Conservation (phyloP, 495 filamentous ascomycete genomes). For the Talaromyces thailandensis region DNA sequence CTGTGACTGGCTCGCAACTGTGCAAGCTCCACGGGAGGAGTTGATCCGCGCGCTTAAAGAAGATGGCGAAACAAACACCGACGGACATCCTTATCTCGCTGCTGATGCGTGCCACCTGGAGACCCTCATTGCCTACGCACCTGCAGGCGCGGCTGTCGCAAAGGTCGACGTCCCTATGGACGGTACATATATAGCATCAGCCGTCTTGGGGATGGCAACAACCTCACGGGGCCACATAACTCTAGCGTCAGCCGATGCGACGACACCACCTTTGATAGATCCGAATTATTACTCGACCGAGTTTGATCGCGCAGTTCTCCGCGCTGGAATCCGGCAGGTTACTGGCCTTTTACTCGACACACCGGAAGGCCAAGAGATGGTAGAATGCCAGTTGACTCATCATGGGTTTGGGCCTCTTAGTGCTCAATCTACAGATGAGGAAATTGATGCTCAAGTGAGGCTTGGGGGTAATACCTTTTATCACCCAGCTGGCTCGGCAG, state of each 20-base stretch:
- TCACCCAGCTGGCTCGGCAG: constrained; percentile 39
- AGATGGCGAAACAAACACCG: neutral
- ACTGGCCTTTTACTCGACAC: constrained; percentile 5
- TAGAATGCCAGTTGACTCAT: constrained; percentile 10
- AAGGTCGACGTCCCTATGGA: neutral
- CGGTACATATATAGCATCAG: neutral
- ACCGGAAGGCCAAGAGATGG: constrained; percentile 1
- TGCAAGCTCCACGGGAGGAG: neutral
- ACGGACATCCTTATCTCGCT: neutral
- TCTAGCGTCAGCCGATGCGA: constrained; percentile 12
- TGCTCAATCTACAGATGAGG: constrained; percentile 12
- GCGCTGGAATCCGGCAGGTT: neutral
- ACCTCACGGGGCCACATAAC: constrained; percentile 12
- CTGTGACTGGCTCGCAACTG: neutral
- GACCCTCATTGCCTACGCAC: neutral
- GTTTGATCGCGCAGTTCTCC: constrained; percentile 11
- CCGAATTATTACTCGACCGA: constrained; percentile 13
- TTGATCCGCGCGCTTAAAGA: neutral
- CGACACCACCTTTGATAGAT: constrained; percentile 14
- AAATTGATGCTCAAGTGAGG: constrained; percentile 14
- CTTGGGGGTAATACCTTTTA: constrained; percentile 12
- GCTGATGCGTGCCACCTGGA: neutral
- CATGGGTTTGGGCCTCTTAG: constrained; percentile 8
- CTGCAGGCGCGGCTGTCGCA: neutral
- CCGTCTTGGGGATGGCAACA: neutral